Percentiles rank a stretch among this genome's conserved stretches.
phyloP scores from a whole-genome alignment of 495 filamentous ascomycete species.

The Podospora pseudoanserina region DNA sequence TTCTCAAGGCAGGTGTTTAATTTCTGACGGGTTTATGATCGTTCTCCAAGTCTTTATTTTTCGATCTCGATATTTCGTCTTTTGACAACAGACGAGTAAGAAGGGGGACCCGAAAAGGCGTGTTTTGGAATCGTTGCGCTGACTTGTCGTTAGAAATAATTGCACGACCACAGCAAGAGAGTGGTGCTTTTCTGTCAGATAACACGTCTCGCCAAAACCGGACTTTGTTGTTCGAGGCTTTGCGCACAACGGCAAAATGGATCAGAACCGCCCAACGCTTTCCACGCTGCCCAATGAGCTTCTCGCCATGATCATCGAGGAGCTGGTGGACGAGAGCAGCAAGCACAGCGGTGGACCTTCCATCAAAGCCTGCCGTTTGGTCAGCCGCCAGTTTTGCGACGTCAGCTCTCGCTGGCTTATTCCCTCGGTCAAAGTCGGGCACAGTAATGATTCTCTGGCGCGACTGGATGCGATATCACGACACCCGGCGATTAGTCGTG shows the following conservation, averaged over 20 bases:
- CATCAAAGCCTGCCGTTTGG: not conserved
- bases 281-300: not conserved
- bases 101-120: too few relatives aligned
- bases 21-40: too few relatives aligned
- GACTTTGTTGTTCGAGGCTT: not conserved
- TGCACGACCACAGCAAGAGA: too few relatives aligned
- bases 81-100: too few relatives aligned
- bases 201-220: not conserved
- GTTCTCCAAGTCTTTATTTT: too few relatives aligned
- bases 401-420: not conserved
- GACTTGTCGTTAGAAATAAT: too few relatives aligned
- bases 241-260: not conserved
- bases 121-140: too few relatives aligned
- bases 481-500: not conserved
- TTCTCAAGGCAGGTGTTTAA: too few relatives aligned
- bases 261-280: not conserved
- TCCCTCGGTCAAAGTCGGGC: not conserved
- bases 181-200: not conserved
- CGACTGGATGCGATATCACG: not conserved
- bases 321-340: not conserved
- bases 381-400: not conserved
- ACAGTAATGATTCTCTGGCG: not conserved
- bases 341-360: not conserved
- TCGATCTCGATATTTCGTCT: too few relatives aligned
- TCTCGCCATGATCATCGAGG: not conserved